These are phyloP conservation scores for Pelargonium citronellum DNA, from an alignment of 441 rosid genomes.

Conservation along the genomic window DNA sequence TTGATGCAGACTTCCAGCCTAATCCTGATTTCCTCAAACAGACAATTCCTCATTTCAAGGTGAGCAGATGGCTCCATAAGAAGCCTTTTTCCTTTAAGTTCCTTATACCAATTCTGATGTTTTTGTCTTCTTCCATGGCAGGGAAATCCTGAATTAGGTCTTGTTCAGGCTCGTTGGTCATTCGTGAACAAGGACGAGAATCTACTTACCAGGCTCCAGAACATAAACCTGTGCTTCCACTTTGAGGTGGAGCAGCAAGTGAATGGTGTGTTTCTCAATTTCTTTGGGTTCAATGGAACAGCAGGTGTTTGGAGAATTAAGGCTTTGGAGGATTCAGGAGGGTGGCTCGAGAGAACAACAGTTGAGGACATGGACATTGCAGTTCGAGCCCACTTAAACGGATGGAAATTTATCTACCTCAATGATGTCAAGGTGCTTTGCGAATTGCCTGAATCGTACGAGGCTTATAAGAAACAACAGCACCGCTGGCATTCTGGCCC, in stretches of 20 bases:
- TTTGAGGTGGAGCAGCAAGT: constrained; percentile 27
- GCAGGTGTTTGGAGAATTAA: constrained; percentile 25
- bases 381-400: too few relatives aligned
- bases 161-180: constrained; percentile 24
- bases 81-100: too few relatives aligned
- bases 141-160: constrained; percentile 20
- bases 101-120: not conserved
- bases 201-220: constrained; percentile 20
- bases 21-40: constrained; percentile 21
- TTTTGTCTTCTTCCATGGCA: not conserved
- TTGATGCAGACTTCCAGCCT: constrained; percentile 23
- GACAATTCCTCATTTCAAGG: constrained; percentile 23
- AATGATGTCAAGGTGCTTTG: constrained; percentile 22
- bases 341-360: constrained; percentile 19
- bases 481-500: constrained; percentile 26
- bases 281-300: constrained; percentile 24
- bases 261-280: constrained; percentile 20
- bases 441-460: constrained; percentile 24
- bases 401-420: not conserved
- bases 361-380: too few relatives aligned
- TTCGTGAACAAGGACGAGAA: constrained; percentile 25
- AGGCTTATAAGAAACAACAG: constrained; percentile 24
- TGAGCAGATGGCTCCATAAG: not conserved
- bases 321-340: constrained; percentile 25
- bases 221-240: constrained; percentile 20